A percentile compares a stretch with the other conserved stretches of the same genome.
These are phyloP conservation scores for Cornus florida DNA, from an alignment of 148 eudicot species.

Conservation along the genomic window DNA sequence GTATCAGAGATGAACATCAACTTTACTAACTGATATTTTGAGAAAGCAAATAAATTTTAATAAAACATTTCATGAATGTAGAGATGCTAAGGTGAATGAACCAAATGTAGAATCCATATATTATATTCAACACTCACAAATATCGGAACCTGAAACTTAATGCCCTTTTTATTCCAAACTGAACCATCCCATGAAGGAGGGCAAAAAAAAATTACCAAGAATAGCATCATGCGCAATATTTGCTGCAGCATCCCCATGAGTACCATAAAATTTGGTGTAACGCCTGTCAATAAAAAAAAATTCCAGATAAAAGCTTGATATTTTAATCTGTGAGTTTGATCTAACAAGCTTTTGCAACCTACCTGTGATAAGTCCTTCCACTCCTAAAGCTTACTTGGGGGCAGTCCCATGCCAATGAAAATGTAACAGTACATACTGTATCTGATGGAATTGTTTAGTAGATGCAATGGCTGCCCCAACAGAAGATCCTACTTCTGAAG, in stretches of 20 bases:
- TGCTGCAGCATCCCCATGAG: no score
- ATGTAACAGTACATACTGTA: constrained; percentile 56
- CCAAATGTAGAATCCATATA: no score
- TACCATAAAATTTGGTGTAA: no score
- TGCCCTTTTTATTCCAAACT: no score
- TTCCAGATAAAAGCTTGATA: neutral
- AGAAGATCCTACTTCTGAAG: no score
- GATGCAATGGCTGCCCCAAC: constrained; percentile 46
- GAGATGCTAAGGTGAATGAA: neutral
- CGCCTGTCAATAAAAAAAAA: no score
- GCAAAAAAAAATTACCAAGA: no score
- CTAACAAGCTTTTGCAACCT: constrained; percentile 7
- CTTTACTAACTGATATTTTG: neutral
- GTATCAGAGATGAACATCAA: constrained; percentile 2
- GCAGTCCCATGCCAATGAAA: constrained; percentile 97
- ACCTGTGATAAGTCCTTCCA: constrained; percentile 80
- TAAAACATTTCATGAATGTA: neutral
- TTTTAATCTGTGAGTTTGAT: neutral
- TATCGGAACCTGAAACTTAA: no score
- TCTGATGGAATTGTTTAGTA: constrained; percentile 64
- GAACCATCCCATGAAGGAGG: no score
- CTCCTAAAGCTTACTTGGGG: constrained; percentile 70
- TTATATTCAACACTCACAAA: no score
- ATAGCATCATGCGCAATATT: no score
- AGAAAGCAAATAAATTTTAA: neutral